phyloP scores from a whole-genome alignment of 192 early-diverging fungal genomes.

The Paraglomus brasilianum region DNA sequence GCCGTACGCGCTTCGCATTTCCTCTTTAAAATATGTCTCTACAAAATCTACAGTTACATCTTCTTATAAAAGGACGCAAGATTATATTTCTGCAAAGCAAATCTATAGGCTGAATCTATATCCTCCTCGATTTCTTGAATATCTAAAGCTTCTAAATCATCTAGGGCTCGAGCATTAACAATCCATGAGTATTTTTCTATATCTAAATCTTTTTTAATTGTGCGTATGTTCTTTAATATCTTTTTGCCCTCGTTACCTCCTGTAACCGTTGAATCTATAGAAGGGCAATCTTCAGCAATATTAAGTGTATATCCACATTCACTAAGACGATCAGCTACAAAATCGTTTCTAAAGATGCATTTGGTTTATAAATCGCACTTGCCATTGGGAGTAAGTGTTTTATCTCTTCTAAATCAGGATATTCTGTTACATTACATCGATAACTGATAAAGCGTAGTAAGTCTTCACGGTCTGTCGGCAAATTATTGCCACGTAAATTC shows the following conservation, averaged over 20 bases:
- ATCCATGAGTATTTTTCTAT: constrained; percentile 5
- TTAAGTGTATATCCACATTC: not conserved
- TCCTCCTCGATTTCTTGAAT: not conserved
- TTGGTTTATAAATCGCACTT: constrained; percentile 4
- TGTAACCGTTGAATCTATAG: not conserved
- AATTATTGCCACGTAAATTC: not conserved
- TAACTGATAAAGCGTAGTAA: constrained; percentile 9
- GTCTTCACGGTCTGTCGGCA: not conserved
- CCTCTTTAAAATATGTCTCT: no score
- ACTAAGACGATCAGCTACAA: not conserved
- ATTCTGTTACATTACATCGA: not conserved
- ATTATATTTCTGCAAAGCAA: no score
- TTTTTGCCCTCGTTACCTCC: constrained; percentile 11
- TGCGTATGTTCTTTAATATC: not conserved
- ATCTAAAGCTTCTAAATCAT: not conserved
- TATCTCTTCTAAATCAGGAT: constrained; percentile 16
- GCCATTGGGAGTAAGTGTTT: not conserved
- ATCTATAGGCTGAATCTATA: no score
- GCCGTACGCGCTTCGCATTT: no score
- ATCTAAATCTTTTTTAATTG: constrained; percentile 1
- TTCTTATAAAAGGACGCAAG: no score
- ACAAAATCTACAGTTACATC: no score
- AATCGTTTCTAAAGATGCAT: constrained; percentile 17
- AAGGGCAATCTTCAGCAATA: constrained; percentile 5
- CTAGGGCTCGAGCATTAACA: not conserved